These are phyloP conservation scores for Glycyrrhiza uralensis DNA, from an alignment of 306 rosid genomes.

Conservation along the genomic window DNA sequence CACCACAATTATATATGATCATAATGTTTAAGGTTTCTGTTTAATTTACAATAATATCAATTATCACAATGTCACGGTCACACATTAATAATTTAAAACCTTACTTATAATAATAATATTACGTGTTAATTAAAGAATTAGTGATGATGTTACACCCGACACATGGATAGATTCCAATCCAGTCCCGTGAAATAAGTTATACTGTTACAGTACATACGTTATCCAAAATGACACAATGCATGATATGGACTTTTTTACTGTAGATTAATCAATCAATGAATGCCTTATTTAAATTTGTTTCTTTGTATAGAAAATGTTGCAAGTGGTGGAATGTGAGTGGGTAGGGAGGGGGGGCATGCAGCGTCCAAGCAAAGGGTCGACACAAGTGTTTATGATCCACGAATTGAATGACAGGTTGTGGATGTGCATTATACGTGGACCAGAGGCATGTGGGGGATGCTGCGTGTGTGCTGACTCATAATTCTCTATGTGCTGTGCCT, in stretches of 20 bases:
- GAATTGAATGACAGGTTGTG: slow-evolving; percentile 32
- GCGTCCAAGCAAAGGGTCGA: slow-evolving; percentile 14
- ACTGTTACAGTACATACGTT: no score
- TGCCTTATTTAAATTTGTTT: background rate
- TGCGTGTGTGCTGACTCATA: slow-evolving; percentile 47
- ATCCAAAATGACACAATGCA: slow-evolving; percentile 24
- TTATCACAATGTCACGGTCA: no score
- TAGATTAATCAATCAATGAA: background rate
- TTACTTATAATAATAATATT: no score
- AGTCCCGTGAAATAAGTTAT: background rate
- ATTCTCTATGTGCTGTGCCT: background rate
- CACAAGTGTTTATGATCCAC: background rate
- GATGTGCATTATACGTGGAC: slow-evolving; percentile 34
- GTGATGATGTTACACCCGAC: background rate
- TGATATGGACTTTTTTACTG: background rate
- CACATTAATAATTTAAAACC: no score
- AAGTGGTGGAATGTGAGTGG: slow-evolving; percentile 14
- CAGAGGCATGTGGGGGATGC: background rate
- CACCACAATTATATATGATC: no score
- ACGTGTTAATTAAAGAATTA: no score
- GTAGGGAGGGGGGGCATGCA: background rate
- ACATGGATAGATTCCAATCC: slow-evolving; percentile 26
- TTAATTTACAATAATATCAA: no score
- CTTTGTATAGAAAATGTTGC: background rate
- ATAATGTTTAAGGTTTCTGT: no score